A percentile compares a stretch with the other conserved stretches of the same genome.
Conservation (phyloP, 2,329 filamentous ascomycete species). For the Fusarium piperis region DNA sequence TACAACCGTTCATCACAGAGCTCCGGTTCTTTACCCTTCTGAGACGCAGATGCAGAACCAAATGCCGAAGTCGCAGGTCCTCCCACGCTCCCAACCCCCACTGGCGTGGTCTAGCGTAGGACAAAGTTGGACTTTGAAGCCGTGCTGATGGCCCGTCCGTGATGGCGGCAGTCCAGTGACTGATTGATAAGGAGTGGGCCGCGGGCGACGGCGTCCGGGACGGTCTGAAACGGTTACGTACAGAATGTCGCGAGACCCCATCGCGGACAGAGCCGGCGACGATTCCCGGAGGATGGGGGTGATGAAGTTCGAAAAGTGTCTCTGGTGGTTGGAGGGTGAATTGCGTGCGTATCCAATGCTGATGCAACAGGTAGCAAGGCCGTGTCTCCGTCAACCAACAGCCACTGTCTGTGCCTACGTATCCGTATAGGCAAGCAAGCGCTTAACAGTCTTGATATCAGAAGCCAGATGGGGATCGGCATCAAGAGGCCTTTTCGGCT, state of each 20-base stretch:
- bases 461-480: conserved; percentile 21
- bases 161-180: conserved; percentile 26
- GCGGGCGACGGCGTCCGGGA: background rate
- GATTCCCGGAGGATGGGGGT: conserved; percentile 5
- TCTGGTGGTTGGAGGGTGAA: background rate
- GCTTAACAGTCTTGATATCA: background rate
- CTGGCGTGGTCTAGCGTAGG: conserved; percentile 1
- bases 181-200: conserved; percentile 41
- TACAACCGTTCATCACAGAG: background rate
- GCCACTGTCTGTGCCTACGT: background rate
- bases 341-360: background rate
- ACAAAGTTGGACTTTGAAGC: background rate
- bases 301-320: background rate
- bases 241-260: background rate
- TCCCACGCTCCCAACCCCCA: conserved; percentile 11
- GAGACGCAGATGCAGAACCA: background rate
- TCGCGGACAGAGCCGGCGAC: conserved; percentile 10
- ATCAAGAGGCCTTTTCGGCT: conserved; percentile 24
- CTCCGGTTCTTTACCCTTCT: conserved; percentile 17
- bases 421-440: background rate
- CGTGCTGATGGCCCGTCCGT: conserved; percentile 24
- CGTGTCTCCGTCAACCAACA: background rate
- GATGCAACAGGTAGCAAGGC: background rate
- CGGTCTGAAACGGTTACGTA: conserved; percentile 19
- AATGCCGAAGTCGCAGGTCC: conserved; percentile 10